Base-by-base conservation (phyloP, 1,284 basidiomycete genomes). In the Pseudozyma thailandica region DNA sequence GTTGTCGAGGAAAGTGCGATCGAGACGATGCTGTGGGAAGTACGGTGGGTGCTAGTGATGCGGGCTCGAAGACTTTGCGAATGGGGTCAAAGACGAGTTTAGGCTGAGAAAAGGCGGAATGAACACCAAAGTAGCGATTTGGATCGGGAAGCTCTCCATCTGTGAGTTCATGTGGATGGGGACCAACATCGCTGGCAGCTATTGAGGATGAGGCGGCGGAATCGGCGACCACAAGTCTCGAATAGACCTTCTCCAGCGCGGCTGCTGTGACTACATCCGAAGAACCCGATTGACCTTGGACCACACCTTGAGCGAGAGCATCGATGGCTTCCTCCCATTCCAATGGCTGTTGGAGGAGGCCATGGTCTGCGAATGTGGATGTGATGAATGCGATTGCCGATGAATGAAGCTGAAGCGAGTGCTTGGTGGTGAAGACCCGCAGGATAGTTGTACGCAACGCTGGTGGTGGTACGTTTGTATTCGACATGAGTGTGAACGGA, bases 91-190 rank as follows among this genome's bases (percentile, higher is more conserved):
- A 98, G 74, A 90, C 88, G 88, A 93, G 92, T 9, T 89, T 85
- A 0, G 95, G 95, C 92, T 98, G 96, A 33, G 94, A 90, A 75
- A 94, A 97, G 10, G 94, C 90, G 81, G 96, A 89, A 31, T 98
- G 86, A 58, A 98, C 86, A 70, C 89, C 89, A 45, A 98, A 86
- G 82, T 95, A 92, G 23, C 88, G 88, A 44, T 94, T 90, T 7
- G 92, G 90, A 71, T 96, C 93, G 23, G 94, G 86, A 23, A 89
- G 84, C 26, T 91, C 90, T 6, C 78, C 77, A 12, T 81, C 77
- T 7, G 74, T 75, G 23, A 78, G 55, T 23, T 76, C 70, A 44
- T 76, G 71, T 35, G 43, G 41, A 23, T 61, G 50, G 4, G 51
- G 61, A 33, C 53, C 43, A 8, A 18, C 50, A 16, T 39, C 57